A percentile compares a stretch with the other conserved stretches of the same genome.
These are phyloP conservation scores for Aspergillus sp. DNA, from an alignment of 2,329 filamentous ascomycete species.

Conservation along the genomic window DNA sequence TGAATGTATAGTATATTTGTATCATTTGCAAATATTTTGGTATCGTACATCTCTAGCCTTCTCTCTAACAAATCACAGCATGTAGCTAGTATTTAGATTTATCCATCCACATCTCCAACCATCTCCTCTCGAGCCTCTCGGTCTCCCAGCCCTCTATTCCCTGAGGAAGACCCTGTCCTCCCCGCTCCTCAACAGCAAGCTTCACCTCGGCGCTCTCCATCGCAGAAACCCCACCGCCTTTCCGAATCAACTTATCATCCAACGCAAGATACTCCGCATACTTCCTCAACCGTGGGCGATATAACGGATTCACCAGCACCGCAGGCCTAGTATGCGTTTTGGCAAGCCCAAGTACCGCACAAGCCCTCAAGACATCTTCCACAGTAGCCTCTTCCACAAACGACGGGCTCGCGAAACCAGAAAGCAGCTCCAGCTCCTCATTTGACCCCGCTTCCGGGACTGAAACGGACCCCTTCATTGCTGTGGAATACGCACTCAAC, in stretches of 20 bases:
- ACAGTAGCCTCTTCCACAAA: constrained; percentile 22
- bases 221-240: constrained; percentile 59
- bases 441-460: constrained; percentile 17
- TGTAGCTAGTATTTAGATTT: neutral
- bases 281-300: constrained; percentile 54
- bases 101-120: constrained; percentile 39
- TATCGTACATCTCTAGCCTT: constrained; percentile 1
- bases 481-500: constrained; percentile 23
- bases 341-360: constrained; percentile 34
- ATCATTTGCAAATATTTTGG: neutral
- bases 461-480: constrained; percentile 13
- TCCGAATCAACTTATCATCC: constrained; percentile 69
- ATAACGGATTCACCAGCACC: constrained; percentile 40
- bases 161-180: constrained; percentile 40
- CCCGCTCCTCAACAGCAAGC: constrained; percentile 70
- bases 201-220: constrained; percentile 65
- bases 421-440: constrained; percentile 31
- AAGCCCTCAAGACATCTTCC: constrained; percentile 32
- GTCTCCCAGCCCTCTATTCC: constrained; percentile 22
- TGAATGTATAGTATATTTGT: neutral
- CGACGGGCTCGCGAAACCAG: constrained; percentile 21
- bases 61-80: neutral
- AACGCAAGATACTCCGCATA: constrained; percentile 63
- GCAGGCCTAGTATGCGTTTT: constrained; percentile 44
- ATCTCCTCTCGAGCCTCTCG: constrained; percentile 33